These are phyloP conservation scores for Xerophyta viscosa DNA, from an alignment of 106 monocot genomes.

Conservation along the genomic window DNA sequence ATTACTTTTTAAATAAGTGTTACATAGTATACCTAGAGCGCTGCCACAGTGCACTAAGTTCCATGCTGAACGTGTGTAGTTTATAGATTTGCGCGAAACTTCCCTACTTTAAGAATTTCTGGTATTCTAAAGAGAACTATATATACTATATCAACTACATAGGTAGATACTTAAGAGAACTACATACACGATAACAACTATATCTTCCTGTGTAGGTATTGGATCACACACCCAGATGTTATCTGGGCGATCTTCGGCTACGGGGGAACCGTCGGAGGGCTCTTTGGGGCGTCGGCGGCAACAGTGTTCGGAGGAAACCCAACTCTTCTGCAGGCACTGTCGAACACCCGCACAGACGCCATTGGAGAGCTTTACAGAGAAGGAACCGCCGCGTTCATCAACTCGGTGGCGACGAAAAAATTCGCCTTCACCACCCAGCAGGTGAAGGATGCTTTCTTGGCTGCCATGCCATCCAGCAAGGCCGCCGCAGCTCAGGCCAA, in stretches of 20 bases:
- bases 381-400: conserved; percentile 74
- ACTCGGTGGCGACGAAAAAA: conserved; percentile 50
- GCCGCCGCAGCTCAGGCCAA: conserved; percentile 51
- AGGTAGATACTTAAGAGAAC: too few species aligned
- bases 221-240: conserved; percentile 57
- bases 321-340: conserved; percentile 49
- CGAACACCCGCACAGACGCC: conserved; percentile 51
- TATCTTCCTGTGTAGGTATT: conserved; percentile 87
- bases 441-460: conserved; percentile 45
- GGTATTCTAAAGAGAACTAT: too few species aligned
- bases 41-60: background rate
- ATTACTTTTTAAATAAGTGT: background rate
- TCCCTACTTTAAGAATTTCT: too few species aligned
- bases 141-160: too few species aligned
- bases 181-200: too few species aligned
- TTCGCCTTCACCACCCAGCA: conserved; percentile 55
- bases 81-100: too few species aligned
- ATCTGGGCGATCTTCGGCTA: conserved; percentile 51
- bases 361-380: conserved; percentile 59
- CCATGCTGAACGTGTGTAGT: background rate
- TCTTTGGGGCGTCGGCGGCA: conserved; percentile 42
- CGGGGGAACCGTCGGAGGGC: conserved; percentile 31
- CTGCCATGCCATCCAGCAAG: conserved; percentile 24
- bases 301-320: conserved; percentile 33
- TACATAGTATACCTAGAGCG: background rate